phyloP scores from a whole-genome alignment of 352 stramenopile genomes.

The Globisporangium okanoganense region DNA sequence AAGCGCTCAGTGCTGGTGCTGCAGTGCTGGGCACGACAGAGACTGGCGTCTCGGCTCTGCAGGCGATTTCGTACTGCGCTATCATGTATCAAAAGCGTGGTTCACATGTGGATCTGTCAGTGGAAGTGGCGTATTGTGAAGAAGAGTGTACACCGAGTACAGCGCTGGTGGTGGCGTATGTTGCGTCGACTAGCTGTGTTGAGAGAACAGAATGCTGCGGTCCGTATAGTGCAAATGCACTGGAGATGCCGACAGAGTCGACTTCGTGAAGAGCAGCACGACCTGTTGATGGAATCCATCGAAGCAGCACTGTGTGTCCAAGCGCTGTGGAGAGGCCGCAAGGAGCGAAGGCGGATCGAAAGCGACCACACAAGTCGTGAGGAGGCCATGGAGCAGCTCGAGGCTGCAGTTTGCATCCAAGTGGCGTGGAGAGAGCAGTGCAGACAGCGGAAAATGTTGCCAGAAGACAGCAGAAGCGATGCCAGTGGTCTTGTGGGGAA shows the following conservation, averaged over 20 bases:
- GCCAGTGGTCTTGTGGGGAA: not conserved
- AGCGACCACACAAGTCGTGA: slow-evolving; percentile 21
- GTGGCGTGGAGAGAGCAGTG: slow-evolving; percentile 31
- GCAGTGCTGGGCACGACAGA: slow-evolving; percentile 38
- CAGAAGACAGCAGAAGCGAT: slow-evolving; percentile 17
- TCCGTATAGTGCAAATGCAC: not conserved
- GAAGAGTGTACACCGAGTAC: slow-evolving; percentile 16
- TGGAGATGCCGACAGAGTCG: not conserved
- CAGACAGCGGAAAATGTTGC: slow-evolving; percentile 15
- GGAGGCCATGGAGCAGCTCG: slow-evolving; percentile 13
- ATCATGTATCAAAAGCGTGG: slow-evolving; percentile 4
- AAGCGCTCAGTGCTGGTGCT: slow-evolving; percentile 19
- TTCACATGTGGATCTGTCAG: slow-evolving; percentile 22
- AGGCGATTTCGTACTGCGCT: slow-evolving; percentile 15
- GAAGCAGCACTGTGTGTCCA: slow-evolving; percentile 48
- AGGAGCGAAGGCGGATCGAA: slow-evolving; percentile 16
- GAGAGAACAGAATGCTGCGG: not conserved
- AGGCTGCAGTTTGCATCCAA: slow-evolving; percentile 48
- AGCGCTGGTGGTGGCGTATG: slow-evolving; percentile 44
- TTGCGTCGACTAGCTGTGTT: not conserved
- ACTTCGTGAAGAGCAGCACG: not conserved
- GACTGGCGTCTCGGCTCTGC: slow-evolving; percentile 8
- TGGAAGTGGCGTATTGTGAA: slow-evolving; percentile 17
- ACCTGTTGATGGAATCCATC: slow-evolving; percentile 4
- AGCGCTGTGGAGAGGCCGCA: slow-evolving; percentile 32